These are phyloP conservation scores for Fomitopsis pulvina DNA, from an alignment of 768 basidiomycete species.

Conservation along the genomic window DNA sequence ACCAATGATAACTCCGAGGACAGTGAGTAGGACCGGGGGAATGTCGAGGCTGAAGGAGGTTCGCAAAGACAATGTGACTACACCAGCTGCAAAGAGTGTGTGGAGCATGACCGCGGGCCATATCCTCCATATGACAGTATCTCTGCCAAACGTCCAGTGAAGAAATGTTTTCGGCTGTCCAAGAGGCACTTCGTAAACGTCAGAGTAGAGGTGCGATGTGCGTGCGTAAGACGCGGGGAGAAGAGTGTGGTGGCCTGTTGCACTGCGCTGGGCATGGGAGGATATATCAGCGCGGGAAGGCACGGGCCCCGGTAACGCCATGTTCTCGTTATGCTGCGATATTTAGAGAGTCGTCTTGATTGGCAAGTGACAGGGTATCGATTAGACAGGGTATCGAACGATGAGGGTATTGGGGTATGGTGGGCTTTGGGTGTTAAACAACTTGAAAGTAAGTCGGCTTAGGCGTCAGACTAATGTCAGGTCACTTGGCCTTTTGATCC, in stretches of 20 bases:
- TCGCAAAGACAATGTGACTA: slow-evolving; percentile 37
- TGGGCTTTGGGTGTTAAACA: too few relatives aligned
- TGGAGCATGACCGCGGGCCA: slow-evolving; percentile 64
- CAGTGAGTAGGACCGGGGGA: slow-evolving; percentile 52
- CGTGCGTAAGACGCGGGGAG: slow-evolving; percentile 9
- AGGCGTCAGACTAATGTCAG: too few relatives aligned
- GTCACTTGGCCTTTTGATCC: too few relatives aligned
- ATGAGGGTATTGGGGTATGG: too few relatives aligned
- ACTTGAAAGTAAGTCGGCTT: too few relatives aligned
- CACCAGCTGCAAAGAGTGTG: slow-evolving; percentile 50
- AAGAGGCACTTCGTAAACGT: slow-evolving; percentile 9
- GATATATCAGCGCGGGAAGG: neutral
- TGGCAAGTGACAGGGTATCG: neutral
- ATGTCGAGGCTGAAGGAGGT: slow-evolving; percentile 36
- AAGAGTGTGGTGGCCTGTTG: slow-evolving; percentile 6
- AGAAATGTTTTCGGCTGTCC: slow-evolving; percentile 13
- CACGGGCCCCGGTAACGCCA: neutral
- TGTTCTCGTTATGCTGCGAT: neutral
- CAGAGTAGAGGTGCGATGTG: slow-evolving; percentile 3
- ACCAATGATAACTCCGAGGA: slow-evolving; percentile 56
- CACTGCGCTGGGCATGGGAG: neutral
- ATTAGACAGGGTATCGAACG: too few relatives aligned
- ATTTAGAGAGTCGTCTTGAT: neutral
- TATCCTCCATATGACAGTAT: slow-evolving; percentile 49
- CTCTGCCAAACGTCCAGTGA: slow-evolving; percentile 37